Evolutionary conservation across 2,329 filamentous ascomycete genomes (phyloP).

Genomic region (Dactylellina leptospora): DNA sequence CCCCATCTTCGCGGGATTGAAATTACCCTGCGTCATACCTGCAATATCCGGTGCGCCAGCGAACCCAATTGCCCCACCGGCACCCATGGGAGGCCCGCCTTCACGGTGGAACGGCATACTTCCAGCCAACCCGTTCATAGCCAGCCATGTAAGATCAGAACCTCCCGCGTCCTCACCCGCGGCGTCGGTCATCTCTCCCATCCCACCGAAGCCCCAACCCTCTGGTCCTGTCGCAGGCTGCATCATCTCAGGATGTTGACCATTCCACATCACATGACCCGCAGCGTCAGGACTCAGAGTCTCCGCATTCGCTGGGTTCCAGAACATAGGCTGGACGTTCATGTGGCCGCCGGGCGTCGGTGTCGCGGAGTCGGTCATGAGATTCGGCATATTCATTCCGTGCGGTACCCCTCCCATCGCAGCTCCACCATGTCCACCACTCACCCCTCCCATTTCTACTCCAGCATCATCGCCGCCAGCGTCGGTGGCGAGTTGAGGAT

Average conservation of each 20-base stretch:
- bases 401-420: neutral
- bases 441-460: neutral
- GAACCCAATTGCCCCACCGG: constrained; percentile 28
- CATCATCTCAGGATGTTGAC: constrained; percentile 45
- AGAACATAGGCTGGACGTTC: constrained; percentile 25
- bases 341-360: constrained; percentile 21
- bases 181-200: constrained; percentile 17
- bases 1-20: constrained; percentile 48
- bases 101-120: constrained; percentile 51
- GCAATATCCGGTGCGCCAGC: constrained; percentile 40
- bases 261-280: constrained; percentile 45
- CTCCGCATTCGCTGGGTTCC: constrained; percentile 29
- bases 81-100: constrained; percentile 34
- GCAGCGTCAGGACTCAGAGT: constrained; percentile 47
- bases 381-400: neutral
- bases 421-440: neutral
- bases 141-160: constrained; percentile 48
- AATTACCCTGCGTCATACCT: constrained; percentile 23
- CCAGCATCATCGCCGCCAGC: neutral
- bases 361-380: constrained; percentile 15
- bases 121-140: constrained; percentile 46
- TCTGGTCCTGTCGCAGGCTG: constrained; percentile 15
- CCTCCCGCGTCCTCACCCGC: constrained; percentile 34
- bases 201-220: constrained; percentile 30
- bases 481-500: constrained; percentile 34